phyloP scores from a whole-genome alignment of 179 eudicot species.

The Nepenthes alata region DNA sequence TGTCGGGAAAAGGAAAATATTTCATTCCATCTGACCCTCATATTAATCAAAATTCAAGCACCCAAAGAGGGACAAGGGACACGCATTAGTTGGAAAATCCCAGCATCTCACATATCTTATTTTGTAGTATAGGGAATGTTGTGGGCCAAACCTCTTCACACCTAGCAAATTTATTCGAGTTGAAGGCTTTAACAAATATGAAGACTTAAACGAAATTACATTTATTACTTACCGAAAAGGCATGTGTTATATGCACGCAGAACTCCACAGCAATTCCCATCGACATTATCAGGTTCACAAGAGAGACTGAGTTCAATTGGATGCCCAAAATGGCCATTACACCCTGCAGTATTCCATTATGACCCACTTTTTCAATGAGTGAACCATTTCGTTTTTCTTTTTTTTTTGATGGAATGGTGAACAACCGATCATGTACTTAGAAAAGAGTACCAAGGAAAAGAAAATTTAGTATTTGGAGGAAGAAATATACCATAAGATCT shows the following conservation, averaged over 20 bases:
- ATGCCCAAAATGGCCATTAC: slow-evolving; percentile 81
- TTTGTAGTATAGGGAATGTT: too few relatives aligned
- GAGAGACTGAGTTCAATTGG: slow-evolving; percentile 88
- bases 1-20: too few relatives aligned
- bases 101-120: too few relatives aligned
- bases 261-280: slow-evolving; percentile 96
- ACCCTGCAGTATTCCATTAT: slow-evolving; percentile 49
- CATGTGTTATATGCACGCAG: slow-evolving; percentile 92
- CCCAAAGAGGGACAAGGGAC: too few relatives aligned
- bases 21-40: too few relatives aligned
- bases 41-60: too few relatives aligned
- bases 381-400: not conserved
- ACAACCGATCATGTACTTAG: not conserved
- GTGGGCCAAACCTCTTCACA: too few relatives aligned
- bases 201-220: not conserved
- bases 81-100: too few relatives aligned
- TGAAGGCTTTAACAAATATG: too few relatives aligned
- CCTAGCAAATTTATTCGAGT: too few relatives aligned
- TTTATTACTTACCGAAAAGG: slow-evolving; percentile 64
- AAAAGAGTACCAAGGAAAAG: not conserved
- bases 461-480: not conserved
- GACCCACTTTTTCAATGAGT: slow-evolving; percentile 5
- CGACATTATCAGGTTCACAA: slow-evolving; percentile 93
- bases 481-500: slow-evolving; percentile 62
- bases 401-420: too few relatives aligned